phyloP scores from a whole-genome alignment of 768 basidiomycete genomes.

The Boletus rubroflammeus region DNA sequence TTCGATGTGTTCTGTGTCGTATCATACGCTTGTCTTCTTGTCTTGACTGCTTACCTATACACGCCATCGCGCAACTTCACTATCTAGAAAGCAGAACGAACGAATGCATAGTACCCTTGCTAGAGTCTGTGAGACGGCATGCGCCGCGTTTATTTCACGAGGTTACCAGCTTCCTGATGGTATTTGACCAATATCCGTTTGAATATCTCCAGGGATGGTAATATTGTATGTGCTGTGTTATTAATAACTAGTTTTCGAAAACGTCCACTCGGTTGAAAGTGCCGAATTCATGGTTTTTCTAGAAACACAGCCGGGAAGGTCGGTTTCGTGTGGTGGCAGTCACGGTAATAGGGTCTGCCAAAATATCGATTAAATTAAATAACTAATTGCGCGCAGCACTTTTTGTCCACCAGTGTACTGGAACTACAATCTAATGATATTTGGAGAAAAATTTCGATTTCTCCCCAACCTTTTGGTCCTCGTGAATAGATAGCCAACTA shows the following conservation, averaged over 20 bases:
- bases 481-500: no score
- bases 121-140: not conserved
- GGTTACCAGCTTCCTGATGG: slow-evolving; percentile 1
- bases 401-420: no score
- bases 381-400: no score
- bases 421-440: no score
- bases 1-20: not conserved
- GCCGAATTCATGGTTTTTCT: not conserved
- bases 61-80: slow-evolving; percentile 2
- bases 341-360: no score
- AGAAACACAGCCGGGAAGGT: not conserved
- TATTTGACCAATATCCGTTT: slow-evolving; percentile 1
- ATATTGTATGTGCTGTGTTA: not conserved
- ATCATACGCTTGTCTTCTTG: slow-evolving; percentile 14
- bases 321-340: not conserved
- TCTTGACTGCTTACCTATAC: slow-evolving; percentile 12
- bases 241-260: slow-evolving; percentile 1
- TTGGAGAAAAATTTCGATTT: no score
- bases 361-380: no score
- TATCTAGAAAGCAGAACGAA: slow-evolving; percentile 8
- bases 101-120: slow-evolving; percentile 3
- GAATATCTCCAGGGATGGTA: not conserved
- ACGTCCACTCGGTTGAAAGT: not conserved
- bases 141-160: slow-evolving; percentile 7
- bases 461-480: no score